Percentiles rank a stretch among this genome's conserved stretches.
Evolutionary conservation across 345 rosid genomes (phyloP).

Genomic region (Salix udensis): DNA sequence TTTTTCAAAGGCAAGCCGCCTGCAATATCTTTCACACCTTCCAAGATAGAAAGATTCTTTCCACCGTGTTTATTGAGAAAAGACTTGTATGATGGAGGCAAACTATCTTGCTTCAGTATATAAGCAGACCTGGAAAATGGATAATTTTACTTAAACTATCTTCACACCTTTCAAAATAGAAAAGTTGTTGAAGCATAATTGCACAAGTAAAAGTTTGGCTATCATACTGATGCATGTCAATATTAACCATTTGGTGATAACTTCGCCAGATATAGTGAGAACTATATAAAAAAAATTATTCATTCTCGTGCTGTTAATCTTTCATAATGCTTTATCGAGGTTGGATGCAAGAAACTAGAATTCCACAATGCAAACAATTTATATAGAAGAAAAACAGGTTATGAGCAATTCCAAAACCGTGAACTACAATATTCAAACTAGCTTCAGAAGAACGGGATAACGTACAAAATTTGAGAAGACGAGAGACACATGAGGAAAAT

Average conservation of each 20-base stretch:
- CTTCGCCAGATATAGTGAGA: not conserved
- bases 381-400: not conserved
- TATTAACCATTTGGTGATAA: not conserved
- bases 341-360: not conserved
- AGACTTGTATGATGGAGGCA: constrained; percentile 87
- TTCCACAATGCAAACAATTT: not conserved
- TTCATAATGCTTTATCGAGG: not conserved
- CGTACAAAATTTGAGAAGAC: constrained; percentile 88
- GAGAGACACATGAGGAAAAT: constrained; percentile 93
- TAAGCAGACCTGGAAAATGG: constrained; percentile 70
- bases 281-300: not conserved
- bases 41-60: constrained; percentile 58
- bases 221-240: too few species aligned
- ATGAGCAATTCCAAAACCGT: not conserved
- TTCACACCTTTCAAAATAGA: too few species aligned
- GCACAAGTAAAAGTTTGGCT: too few species aligned
- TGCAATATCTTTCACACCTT: constrained; percentile 76
- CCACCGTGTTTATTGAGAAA: constrained; percentile 89
- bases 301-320: not conserved
- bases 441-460: constrained; percentile 2
- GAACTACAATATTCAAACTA: not conserved
- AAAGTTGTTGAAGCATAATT: too few species aligned
- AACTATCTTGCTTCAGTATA: constrained; percentile 79
- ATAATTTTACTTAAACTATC: constrained; percentile 8
- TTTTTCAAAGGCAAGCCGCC: constrained; percentile 59